phyloP scores from a whole-genome alignment of 2,329 filamentous ascomycete genomes.

The Colletotrichum eremochloae region DNA sequence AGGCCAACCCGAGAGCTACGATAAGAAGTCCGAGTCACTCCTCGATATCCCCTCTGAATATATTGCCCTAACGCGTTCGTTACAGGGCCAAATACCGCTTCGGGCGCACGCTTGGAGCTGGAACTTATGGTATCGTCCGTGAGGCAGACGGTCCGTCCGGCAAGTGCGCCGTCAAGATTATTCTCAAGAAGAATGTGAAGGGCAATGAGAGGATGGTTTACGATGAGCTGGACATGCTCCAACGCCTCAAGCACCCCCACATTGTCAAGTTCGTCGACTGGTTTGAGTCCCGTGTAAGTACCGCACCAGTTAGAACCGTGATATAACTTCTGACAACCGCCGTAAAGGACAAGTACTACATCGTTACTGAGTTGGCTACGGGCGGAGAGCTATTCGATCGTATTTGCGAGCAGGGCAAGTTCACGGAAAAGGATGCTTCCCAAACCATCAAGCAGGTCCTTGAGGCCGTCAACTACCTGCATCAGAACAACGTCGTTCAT shows the following conservation, averaged over 20 bases:
- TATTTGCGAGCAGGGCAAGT: slow-evolving; percentile 97
- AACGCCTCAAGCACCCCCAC: slow-evolving; percentile 90
- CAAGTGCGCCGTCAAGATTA: slow-evolving; percentile 97
- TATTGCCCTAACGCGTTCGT: slow-evolving; percentile 42
- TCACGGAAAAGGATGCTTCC: slow-evolving; percentile 97
- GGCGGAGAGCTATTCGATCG: slow-evolving; percentile 98
- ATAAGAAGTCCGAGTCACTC: slow-evolving; percentile 82
- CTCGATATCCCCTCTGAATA: slow-evolving; percentile 39
- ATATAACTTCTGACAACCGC: slow-evolving; percentile 6
- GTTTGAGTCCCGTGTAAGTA: slow-evolving; percentile 93
- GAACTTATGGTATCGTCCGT: slow-evolving; percentile 97
- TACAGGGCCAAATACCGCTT: slow-evolving; percentile 87
- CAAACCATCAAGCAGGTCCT: slow-evolving; percentile 96
- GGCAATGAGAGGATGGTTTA: slow-evolving; percentile 99
- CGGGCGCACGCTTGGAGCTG: slow-evolving; percentile 92
- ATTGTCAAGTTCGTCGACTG: slow-evolving; percentile 98
- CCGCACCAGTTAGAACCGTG: slow-evolving; percentile 1
- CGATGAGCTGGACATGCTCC: slow-evolving; percentile 94
- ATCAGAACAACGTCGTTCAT: slow-evolving; percentile 95
- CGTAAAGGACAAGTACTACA: slow-evolving; percentile 96
- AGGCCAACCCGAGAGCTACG: slow-evolving; percentile 97
- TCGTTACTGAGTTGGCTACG: slow-evolving; percentile 95
- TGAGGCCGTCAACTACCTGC: slow-evolving; percentile 92
- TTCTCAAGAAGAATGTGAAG: slow-evolving; percentile 98
- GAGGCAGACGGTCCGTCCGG: slow-evolving; percentile 89